Base-by-base conservation (phyloP, 768 basidiomycete genomes). In the Tephrocybe sp. region DNA sequence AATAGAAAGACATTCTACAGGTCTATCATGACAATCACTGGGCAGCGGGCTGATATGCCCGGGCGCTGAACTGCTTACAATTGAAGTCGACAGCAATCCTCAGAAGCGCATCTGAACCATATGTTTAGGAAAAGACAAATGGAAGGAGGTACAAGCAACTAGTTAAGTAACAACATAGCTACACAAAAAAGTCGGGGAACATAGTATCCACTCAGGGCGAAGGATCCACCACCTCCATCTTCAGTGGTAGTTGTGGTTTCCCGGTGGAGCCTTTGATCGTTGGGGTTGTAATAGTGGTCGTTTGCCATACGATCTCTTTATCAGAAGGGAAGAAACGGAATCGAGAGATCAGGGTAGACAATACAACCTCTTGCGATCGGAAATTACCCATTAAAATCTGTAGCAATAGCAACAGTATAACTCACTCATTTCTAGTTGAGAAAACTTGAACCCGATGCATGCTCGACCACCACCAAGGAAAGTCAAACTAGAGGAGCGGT, bases 361-460 rank as follows among this genome's bases (percentile, higher is more conserved):
- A 38, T 1, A 65, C 60, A 13, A 64, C 58, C 53, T 69, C 66
- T 67, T 49, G n/a, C n/a, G n/a, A n/a, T 27, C 24, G 11, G 6
- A 21, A 19, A 13, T n/a, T n/a, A n/a, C n/a, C n/a, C n/a, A n/a
- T n/a, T n/a, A 28, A n/a, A 22, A 24, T 15, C 9, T 22, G 24
- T n/a, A n/a, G n/a, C n/a, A n/a, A n/a, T n/a, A n/a, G n/a, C 8
- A 12, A 11, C 24, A 30, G 8, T 9, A 35, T 21, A 11, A 26
- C 51, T 12, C 30, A 79, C 78, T 79, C 66, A 78, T 77, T 58
- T 79, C 78, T 6, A 80, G 64, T 51, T 79, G 72, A 1, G 77
- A 72, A 63, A 82, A 79, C 55, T 79, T 78, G 66, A 79, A 78
- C 0, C 77, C 79, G 24, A 78, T 75, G 68, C 76, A 78, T 6